Evolutionary conservation across 495 filamentous ascomycete genomes (phyloP).

Genomic region (Pyronema omphalodes): DNA sequence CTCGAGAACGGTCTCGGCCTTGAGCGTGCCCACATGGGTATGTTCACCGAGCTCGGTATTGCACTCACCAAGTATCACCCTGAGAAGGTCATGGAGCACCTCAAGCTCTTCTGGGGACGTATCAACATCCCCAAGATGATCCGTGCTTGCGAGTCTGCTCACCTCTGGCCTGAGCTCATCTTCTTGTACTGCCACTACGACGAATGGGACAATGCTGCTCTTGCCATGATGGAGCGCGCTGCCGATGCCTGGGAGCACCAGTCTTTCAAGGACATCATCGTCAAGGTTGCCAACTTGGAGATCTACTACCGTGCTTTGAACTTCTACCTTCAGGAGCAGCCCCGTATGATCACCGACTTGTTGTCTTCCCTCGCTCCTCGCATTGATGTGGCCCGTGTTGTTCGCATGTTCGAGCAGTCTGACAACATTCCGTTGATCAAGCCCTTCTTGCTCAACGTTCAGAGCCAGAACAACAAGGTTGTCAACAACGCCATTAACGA

Average conservation of each 20-base stretch:
- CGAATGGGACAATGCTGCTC: constrained; percentile 94
- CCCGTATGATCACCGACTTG: constrained; percentile 82
- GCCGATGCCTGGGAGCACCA: constrained; percentile 99
- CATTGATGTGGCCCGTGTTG: constrained; percentile 92
- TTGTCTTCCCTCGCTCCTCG: constrained; percentile 78
- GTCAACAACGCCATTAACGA: constrained; percentile 99
- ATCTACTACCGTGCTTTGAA: constrained; percentile 97
- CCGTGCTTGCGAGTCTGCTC: constrained; percentile 81
- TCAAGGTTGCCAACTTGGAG: constrained; percentile 96
- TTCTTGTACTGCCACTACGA: constrained; percentile 99
- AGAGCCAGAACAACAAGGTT: constrained; percentile 89
- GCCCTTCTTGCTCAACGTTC: constrained; percentile 93
- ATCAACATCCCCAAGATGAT: constrained; percentile 99
- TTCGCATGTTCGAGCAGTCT: constrained; percentile 93
- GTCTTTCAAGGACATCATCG: constrained; percentile 96
- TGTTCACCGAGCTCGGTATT: constrained; percentile 94
- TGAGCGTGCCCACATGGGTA: constrained; percentile 79
- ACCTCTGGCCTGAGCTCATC: constrained; percentile 92
- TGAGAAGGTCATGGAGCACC: constrained; percentile 92
- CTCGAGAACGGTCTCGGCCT: constrained; percentile 91
- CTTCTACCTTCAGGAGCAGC: constrained; percentile 96
- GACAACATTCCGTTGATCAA: constrained; percentile 98
- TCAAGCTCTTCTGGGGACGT: constrained; percentile 96
- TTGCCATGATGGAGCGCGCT: constrained; percentile 98
- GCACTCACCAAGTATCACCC: constrained; percentile 93